phyloP scores from a whole-genome alignment of 2,329 filamentous ascomycete genomes.

The Colletotrichum sojae region DNA sequence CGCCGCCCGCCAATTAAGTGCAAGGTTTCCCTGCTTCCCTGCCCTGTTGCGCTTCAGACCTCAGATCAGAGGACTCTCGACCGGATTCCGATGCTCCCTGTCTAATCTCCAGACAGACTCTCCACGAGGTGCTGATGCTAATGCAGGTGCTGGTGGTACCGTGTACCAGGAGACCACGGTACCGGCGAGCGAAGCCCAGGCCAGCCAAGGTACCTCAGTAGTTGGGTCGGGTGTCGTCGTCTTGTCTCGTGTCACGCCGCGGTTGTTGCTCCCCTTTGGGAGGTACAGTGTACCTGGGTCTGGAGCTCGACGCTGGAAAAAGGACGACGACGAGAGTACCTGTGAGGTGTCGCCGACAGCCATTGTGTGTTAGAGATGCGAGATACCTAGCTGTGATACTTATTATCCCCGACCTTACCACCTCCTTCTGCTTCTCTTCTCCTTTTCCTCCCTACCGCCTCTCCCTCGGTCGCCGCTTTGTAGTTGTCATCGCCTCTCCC shows the following conservation, averaged over 20 bases:
- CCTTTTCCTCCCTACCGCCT: constrained; percentile 25
- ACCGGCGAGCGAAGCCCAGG: constrained; percentile 16
- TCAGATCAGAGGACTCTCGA: constrained; percentile 32
- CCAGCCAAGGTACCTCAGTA: background rate
- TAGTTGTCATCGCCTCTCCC: background rate
- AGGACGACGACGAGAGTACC: background rate
- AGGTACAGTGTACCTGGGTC: constrained; percentile 7
- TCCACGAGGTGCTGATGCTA: background rate
- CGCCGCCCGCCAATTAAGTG: constrained; percentile 22
- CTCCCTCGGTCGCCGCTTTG: constrained; percentile 37
- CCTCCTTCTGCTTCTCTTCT: constrained; percentile 7
- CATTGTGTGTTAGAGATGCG: background rate
- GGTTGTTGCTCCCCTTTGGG: constrained; percentile 5
- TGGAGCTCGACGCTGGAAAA: background rate
- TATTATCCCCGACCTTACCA: constrained; percentile 31
- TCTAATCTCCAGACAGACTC: constrained; percentile 26
- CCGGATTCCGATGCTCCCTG: constrained; percentile 30
- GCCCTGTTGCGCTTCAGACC: constrained; percentile 36
- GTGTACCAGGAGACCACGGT: constrained; percentile 6
- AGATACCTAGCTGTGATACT: constrained; percentile 18
- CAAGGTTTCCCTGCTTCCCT: constrained; percentile 33
- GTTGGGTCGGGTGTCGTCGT: constrained; percentile 23
- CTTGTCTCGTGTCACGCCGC: constrained; percentile 12
- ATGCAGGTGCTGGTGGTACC: background rate
- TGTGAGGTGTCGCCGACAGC: background rate